Percentiles rank a stretch among this genome's conserved stretches.
Conservation (phyloP, 2,329 filamentous ascomycete species). For the Colletotrichum simmondsii region DNA sequence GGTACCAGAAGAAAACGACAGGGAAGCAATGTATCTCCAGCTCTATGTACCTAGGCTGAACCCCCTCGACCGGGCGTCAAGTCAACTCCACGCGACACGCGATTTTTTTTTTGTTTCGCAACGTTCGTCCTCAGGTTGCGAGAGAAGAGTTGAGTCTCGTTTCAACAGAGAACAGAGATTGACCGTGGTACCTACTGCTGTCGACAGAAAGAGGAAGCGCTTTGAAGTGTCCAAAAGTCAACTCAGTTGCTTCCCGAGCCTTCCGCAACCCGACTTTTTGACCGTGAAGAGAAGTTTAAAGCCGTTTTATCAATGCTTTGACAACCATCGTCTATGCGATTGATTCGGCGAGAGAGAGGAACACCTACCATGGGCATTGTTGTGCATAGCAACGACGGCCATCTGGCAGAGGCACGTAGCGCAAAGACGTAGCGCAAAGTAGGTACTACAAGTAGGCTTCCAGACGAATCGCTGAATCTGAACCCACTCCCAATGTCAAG, state of each 20-base stretch:
- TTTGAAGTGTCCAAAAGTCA: not conserved
- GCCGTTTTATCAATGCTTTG: not conserved
- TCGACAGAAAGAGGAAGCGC: conserved; percentile 1
- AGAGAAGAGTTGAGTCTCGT: not conserved
- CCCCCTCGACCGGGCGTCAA: not conserved
- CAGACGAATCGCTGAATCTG: conserved; percentile 3
- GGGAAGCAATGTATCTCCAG: not conserved
- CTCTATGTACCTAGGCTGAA: not conserved
- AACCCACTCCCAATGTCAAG: not conserved
- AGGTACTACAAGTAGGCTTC: not conserved
- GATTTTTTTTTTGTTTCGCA: not conserved
- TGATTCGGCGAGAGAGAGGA: not conserved
- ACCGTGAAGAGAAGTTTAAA: not conserved
- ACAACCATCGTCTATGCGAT: conserved; percentile 2
- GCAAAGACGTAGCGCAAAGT: conserved; percentile 13
- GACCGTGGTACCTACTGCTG: not conserved
- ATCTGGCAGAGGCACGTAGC: conserved; percentile 11
- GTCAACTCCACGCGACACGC: conserved; percentile 1
- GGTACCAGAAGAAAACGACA: not conserved
- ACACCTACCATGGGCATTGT: not conserved
- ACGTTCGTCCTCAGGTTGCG: conserved; percentile 4
- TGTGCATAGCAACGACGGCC: not conserved
- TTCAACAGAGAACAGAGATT: conserved; percentile 5
- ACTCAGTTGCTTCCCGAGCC: conserved; percentile 10
- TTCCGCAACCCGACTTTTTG: conserved; percentile 3